Evolutionary conservation across 2,329 filamentous ascomycete species (phyloP).

Genomic region (Thermomyces lanuginosus): DNA sequence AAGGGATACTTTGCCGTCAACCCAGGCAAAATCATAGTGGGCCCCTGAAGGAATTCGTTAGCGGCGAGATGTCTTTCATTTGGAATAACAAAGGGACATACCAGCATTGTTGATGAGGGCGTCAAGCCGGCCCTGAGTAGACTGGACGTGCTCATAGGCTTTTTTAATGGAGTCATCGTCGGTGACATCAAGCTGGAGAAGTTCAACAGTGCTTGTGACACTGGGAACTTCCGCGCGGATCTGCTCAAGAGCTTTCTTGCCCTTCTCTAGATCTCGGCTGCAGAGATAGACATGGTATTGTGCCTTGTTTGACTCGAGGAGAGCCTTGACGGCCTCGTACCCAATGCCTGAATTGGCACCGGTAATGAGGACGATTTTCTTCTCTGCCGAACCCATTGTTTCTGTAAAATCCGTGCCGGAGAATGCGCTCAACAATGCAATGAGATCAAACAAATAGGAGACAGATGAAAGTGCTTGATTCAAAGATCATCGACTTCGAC

Average conservation of each 20-base stretch:
- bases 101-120: slow-evolving; percentile 43
- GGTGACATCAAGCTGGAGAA: slow-evolving; percentile 38
- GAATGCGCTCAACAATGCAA: too few relatives aligned
- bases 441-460: too few relatives aligned
- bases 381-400: too few relatives aligned
- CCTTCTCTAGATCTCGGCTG: slow-evolving; percentile 36
- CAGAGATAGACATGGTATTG: slow-evolving; percentile 43
- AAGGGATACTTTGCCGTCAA: slow-evolving; percentile 2
- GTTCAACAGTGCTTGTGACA: slow-evolving; percentile 27
- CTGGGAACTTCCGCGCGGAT: slow-evolving; percentile 27
- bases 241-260: slow-evolving; percentile 29
- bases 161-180: slow-evolving; percentile 36
- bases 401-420: too few relatives aligned
- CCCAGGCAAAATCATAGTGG: slow-evolving; percentile 1
- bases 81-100: slow-evolving; percentile 9
- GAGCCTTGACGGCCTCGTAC: slow-evolving; percentile 39
- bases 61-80: not conserved
- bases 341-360: slow-evolving; percentile 48
- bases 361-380: slow-evolving; percentile 42
- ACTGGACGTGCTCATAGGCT: slow-evolving; percentile 29
- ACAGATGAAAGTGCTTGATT: too few relatives aligned
- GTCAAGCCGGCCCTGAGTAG: slow-evolving; percentile 33
- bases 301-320: slow-evolving; percentile 28
- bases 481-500: too few relatives aligned
- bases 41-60: slow-evolving; percentile 1